Evolutionary conservation across 2,329 filamentous ascomycete species (phyloP).

Genomic region (Thermothelomyces thermophilus): DNA sequence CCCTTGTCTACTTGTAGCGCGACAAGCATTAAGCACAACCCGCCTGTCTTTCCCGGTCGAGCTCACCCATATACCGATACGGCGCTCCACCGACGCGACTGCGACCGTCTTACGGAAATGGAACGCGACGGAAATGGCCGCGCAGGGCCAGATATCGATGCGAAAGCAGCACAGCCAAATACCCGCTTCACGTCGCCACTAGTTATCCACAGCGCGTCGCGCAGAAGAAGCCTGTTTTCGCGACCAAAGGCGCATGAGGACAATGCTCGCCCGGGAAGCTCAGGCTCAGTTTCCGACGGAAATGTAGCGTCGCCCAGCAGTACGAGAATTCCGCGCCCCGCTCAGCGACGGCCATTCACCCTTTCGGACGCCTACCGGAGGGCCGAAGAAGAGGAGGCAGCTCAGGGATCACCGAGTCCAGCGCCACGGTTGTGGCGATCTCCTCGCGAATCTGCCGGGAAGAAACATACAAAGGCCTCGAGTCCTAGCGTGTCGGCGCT

Average conservation of each 20-base stretch:
- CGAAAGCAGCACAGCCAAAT: slow-evolving; percentile 22
- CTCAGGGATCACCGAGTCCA: slow-evolving; percentile 45
- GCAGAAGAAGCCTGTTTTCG: slow-evolving; percentile 35
- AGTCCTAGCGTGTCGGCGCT: neutral
- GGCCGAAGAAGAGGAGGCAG: slow-evolving; percentile 31
- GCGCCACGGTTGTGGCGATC: slow-evolving; percentile 41
- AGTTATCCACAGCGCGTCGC: slow-evolving; percentile 35
- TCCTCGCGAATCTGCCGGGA: slow-evolving; percentile 29
- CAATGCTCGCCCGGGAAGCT: slow-evolving; percentile 22
- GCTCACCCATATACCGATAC: neutral
- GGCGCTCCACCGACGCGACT: neutral
- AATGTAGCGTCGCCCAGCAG: slow-evolving; percentile 15
- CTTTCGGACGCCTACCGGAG: slow-evolving; percentile 38
- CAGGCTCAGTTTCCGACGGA: slow-evolving; percentile 22
- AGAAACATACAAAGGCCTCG: slow-evolving; percentile 13
- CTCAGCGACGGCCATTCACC: slow-evolving; percentile 28
- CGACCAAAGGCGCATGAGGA: slow-evolving; percentile 22
- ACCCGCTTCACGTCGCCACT: slow-evolving; percentile 28
- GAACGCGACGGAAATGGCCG: slow-evolving; percentile 22
- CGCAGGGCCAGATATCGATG: slow-evolving; percentile 4
- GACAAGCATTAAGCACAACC: neutral
- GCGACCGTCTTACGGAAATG: slow-evolving; percentile 19
- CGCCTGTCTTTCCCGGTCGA: neutral
- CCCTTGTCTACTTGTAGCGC: slow-evolving; percentile 5
- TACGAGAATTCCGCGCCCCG: slow-evolving; percentile 29